These are phyloP conservation scores for Astrothelium subdiscretum DNA, from an alignment of 495 filamentous ascomycete genomes.

Conservation along the genomic window DNA sequence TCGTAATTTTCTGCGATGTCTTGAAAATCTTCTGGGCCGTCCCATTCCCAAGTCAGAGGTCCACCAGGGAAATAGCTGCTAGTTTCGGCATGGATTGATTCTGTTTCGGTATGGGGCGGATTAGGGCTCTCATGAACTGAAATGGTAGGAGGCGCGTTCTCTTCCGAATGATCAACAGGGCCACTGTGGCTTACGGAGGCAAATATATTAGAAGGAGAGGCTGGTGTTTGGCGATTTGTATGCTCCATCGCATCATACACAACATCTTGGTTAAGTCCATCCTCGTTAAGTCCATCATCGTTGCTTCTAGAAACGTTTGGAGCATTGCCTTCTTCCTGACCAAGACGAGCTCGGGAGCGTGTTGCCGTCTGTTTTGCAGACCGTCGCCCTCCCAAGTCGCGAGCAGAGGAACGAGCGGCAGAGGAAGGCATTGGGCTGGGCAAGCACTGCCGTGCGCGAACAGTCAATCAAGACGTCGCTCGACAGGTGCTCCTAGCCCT, in stretches of 20 bases:
- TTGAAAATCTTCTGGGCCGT: not conserved
- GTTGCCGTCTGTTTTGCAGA: not conserved
- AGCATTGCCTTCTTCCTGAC: not conserved
- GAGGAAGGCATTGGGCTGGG: slow-evolving; percentile 17
- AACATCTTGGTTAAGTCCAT: not conserved
- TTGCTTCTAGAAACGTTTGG: slow-evolving; percentile 1
- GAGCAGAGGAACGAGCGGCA: slow-evolving; percentile 12
- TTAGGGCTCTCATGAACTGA: not conserved
- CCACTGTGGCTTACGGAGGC: not conserved
- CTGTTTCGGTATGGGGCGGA: not conserved
- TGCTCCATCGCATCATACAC: not conserved
- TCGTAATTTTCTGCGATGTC: slow-evolving; percentile 20
- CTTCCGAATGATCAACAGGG: not conserved
- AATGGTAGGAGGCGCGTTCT: not conserved
- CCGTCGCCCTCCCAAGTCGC: slow-evolving; percentile 16
- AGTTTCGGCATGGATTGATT: not conserved
- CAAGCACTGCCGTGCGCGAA: slow-evolving; percentile 1
- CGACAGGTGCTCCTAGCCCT: not conserved
- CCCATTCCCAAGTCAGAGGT: not conserved
- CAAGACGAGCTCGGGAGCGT: not conserved
- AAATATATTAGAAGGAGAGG: not conserved
- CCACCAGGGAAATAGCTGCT: not conserved
- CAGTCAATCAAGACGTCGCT: slow-evolving; percentile 6
- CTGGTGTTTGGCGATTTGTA: not conserved
- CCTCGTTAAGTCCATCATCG: slow-evolving; percentile 3